phyloP scores from a whole-genome alignment of 2,329 filamentous ascomycete species.

The Talaromyces sp. region DNA sequence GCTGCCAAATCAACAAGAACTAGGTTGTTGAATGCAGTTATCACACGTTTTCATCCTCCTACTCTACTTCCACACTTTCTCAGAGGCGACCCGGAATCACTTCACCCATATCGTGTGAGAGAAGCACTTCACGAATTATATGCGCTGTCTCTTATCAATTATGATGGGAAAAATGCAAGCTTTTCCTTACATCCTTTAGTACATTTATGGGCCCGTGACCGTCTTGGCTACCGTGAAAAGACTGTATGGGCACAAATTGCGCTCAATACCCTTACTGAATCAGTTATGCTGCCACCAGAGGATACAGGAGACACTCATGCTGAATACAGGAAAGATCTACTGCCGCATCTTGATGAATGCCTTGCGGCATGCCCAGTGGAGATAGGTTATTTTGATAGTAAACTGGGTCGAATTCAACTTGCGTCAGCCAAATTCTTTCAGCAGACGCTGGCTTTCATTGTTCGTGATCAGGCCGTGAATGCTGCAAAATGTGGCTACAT shows the following conservation, averaged over 20 bases:
- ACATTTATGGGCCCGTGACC: slow-evolving; percentile 33
- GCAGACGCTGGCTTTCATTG: slow-evolving; percentile 17
- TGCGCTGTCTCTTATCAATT: slow-evolving; percentile 23
- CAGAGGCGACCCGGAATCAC: neutral
- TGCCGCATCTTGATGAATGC: slow-evolving; percentile 27
- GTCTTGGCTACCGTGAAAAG: slow-evolving; percentile 25
- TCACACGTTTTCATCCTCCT: slow-evolving; percentile 8
- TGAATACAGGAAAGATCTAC: slow-evolving; percentile 26
- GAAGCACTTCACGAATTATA: slow-evolving; percentile 22
- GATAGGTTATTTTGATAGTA: slow-evolving; percentile 6
- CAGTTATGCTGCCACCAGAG: slow-evolving; percentile 21
- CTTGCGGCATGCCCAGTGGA: slow-evolving; percentile 17
- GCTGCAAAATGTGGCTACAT: slow-evolving; percentile 27
- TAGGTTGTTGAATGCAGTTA: slow-evolving; percentile 1
- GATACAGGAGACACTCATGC: slow-evolving; percentile 19
- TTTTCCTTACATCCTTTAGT: slow-evolving; percentile 36
- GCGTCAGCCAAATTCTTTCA: slow-evolving; percentile 14
- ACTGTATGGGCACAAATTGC: slow-evolving; percentile 21
- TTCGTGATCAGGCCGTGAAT: slow-evolving; percentile 20
- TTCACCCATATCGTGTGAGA: slow-evolving; percentile 18
- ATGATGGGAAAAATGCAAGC: slow-evolving; percentile 24
- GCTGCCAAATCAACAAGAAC: neutral
- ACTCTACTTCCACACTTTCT: slow-evolving; percentile 11
- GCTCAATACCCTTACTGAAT: slow-evolving; percentile 21
- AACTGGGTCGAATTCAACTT: slow-evolving; percentile 15